Conservation (phyloP, 352 stramenopile species). For the Pythium phragmitis region DNA sequence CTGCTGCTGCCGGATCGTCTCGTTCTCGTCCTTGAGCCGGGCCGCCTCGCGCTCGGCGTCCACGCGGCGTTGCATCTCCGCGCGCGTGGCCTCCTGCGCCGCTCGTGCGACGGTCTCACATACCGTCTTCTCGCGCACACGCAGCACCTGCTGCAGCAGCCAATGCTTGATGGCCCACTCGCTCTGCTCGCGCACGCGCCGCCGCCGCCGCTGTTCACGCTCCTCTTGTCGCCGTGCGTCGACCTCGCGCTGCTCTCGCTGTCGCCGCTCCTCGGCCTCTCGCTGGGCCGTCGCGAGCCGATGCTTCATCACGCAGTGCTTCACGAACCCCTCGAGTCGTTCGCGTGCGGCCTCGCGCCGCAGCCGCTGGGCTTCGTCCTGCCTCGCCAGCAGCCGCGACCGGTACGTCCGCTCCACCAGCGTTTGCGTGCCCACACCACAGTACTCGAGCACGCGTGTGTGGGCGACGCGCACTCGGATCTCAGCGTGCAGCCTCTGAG, state of each 20-base stretch:
- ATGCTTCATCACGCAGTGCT: constrained; percentile 18
- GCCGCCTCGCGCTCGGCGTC: constrained; percentile 3
- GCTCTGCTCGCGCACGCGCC: constrained; percentile 28
- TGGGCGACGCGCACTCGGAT: constrained; percentile 5
- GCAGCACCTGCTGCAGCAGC: constrained; percentile 32
- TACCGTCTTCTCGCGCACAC: neutral
- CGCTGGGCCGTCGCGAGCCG: constrained; percentile 29
- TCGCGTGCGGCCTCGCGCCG: constrained; percentile 29
- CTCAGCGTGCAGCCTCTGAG: neutral
- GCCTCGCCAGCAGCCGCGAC: constrained; percentile 29
- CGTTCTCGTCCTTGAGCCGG: constrained; percentile 13
- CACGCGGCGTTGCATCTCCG: constrained; percentile 2
- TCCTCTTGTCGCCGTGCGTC: neutral
- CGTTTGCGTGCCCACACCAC: constrained; percentile 8
- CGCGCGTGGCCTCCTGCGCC: neutral
- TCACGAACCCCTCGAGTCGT: constrained; percentile 29
- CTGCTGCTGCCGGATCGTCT: constrained; percentile 7
- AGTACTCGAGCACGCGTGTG: neutral
- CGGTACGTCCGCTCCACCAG: constrained; percentile 23
- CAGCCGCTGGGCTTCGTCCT: constrained; percentile 37
- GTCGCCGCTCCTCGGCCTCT: constrained; percentile 2
- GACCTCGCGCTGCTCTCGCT: constrained; percentile 1
- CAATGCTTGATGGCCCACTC: constrained; percentile 35
- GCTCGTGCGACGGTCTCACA: neutral
- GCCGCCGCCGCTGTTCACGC: constrained; percentile 7